Base-by-base conservation (phyloP, 257 asterid species). In the Forsythia suspensa region DNA sequence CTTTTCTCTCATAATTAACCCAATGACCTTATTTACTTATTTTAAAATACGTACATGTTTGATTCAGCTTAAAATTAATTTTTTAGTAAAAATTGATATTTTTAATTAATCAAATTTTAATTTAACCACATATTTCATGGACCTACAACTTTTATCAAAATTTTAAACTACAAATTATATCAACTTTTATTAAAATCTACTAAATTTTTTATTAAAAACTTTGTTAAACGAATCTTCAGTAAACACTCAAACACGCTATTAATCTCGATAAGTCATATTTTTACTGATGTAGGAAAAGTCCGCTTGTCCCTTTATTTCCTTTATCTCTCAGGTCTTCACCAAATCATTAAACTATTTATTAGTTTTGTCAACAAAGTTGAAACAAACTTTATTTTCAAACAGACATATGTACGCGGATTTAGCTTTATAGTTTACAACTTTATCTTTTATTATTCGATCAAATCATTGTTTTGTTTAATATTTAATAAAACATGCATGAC, bases 321-420 rank as follows among this genome's bases (percentile, higher is more conserved):
- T 29, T 29, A 29, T 29, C 34, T 29, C 34, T 29, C 34, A 61
- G n/a, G 75, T 78, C 86, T 79, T 87, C 86, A 84, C 86, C 86
- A 84, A 80, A 71, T 51, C 78, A 76, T 71, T 71, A 41, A 44
- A 75, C 52, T 18, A 48, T 51, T 71, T 13, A 43, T 63, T 48
- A 73, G n/a, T 10, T 79, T 67, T 61, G 68, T 85, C 76, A 82
- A 83, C 85, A 75, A 86, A 72, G 16, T 41, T 39, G 48, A 38
- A 73, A 46, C 78, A 80, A 36, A 71, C 74, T 59, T 16, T 41
- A 40, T 1, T 72, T 55, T 39, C 16, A 70, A 80, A 43, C 52
- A 44, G 12, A 44, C 51, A 29, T 29, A 1, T 63, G 37, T 36
- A 46, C 74, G 70, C 67, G 51, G 78, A 61, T 39, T 8, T 8